Conservation (phyloP, 2,329 filamentous ascomycete genomes). For the Penicillium sp. region DNA sequence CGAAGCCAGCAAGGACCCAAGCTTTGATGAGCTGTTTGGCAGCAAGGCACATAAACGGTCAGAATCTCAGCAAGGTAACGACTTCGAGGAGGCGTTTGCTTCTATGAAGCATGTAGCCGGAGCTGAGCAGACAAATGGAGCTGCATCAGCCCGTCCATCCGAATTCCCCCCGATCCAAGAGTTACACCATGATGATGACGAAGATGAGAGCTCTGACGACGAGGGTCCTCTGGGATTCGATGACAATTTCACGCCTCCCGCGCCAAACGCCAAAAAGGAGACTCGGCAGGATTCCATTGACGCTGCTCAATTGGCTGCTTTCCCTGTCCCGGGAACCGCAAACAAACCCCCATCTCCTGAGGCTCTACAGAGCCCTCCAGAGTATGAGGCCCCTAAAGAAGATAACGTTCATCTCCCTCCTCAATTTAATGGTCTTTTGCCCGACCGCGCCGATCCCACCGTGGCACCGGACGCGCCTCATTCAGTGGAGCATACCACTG, state of each 20-base stretch:
- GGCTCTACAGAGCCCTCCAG: conserved; percentile 57
- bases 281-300: conserved; percentile 34
- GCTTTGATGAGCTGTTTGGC: conserved; percentile 48
- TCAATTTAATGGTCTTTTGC: conserved; percentile 41
- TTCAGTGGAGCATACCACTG: conserved; percentile 37
- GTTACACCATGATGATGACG: conserved; percentile 77
- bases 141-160: conserved; percentile 37
- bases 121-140: conserved; percentile 38
- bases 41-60: conserved; percentile 44
- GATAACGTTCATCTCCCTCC: conserved; percentile 32
- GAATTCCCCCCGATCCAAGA: conserved; percentile 96
- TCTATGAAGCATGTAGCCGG: conserved; percentile 48
- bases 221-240: conserved; percentile 71
- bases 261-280: conserved; percentile 35
- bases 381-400: conserved; percentile 33
- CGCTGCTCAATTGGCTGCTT: conserved; percentile 37
- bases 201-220: conserved; percentile 71
- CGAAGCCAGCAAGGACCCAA: conserved; percentile 33
- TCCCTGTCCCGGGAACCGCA: conserved; percentile 41
- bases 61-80: conserved; percentile 45
- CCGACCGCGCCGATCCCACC: conserved; percentile 41
- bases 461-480: conserved; percentile 38
- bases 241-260: conserved; percentile 78
- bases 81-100: conserved; percentile 49
- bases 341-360: conserved; percentile 50